A percentile compares a stretch with the other conserved stretches of the same genome.
Conservation (phyloP, 1,139 yeast genomes). For the Nadsonia commutata region DNA sequence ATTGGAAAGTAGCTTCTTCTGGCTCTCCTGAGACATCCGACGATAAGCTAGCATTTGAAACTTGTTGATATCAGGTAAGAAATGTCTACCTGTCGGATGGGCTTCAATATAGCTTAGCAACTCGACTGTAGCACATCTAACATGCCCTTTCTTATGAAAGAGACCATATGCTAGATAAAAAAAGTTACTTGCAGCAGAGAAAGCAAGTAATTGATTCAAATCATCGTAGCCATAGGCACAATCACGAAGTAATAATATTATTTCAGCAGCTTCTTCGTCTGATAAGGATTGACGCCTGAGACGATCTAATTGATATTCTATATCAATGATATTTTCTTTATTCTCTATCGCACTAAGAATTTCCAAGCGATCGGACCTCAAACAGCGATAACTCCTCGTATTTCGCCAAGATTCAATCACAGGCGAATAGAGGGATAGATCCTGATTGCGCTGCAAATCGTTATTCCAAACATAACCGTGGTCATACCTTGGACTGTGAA, state of each 20-base stretch:
- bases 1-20: no score
- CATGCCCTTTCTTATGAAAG: slow-evolving; percentile 20
- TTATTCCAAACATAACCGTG: slow-evolving; percentile 22
- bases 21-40: slow-evolving; percentile 12
- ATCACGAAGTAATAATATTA: slow-evolving; percentile 15
- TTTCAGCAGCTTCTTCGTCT: slow-evolving; percentile 19
- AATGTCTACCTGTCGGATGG: slow-evolving; percentile 21
- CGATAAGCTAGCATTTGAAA: slow-evolving; percentile 20
- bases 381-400: slow-evolving; percentile 18
- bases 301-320: slow-evolving; percentile 21
- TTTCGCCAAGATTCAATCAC: slow-evolving; percentile 24
- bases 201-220: slow-evolving; percentile 19
- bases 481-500: slow-evolving; percentile 16
- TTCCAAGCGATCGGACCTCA: slow-evolving; percentile 14
- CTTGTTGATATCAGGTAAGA: slow-evolving; percentile 15
- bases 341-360: background rate
- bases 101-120: slow-evolving; percentile 19
- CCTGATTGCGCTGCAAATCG: slow-evolving; percentile 15
- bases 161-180: slow-evolving; percentile 22
- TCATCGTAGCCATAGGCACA: slow-evolving; percentile 20
- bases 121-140: slow-evolving; percentile 18
- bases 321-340: slow-evolving; percentile 19
- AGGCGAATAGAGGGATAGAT: slow-evolving; percentile 17
- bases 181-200: slow-evolving; percentile 15
- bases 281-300: slow-evolving; percentile 16